Percentiles rank a stretch among this genome's conserved stretches.
These are phyloP conservation scores for Ramichloridium luteum DNA, from an alignment of 2,329 filamentous ascomycete species.

Conservation along the genomic window DNA sequence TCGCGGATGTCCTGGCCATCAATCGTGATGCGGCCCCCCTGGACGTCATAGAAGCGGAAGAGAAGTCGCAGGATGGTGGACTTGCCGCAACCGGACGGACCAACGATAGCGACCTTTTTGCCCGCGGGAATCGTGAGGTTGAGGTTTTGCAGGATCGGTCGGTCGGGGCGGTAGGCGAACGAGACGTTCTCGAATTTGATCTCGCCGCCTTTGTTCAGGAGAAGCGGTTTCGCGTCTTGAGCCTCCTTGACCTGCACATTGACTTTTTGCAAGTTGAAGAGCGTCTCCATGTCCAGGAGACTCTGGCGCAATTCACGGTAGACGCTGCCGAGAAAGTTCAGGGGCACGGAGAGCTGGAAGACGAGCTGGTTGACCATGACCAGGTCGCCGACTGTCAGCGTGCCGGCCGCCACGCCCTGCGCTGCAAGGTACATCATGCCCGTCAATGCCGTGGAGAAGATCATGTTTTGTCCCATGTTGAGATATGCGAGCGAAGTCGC, in stretches of 20 bases:
- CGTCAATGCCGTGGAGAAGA: conserved; percentile 87
- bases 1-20: conserved; percentile 86
- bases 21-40: conserved; percentile 73
- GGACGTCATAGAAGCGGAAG: conserved; percentile 89
- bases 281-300: conserved; percentile 92
- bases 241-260: conserved; percentile 76
- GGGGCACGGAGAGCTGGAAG: conserved; percentile 89
- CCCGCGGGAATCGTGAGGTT: conserved; percentile 84
- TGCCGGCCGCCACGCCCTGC: conserved; percentile 70
- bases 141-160: conserved; percentile 76
- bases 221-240: conserved; percentile 59
- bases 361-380: conserved; percentile 99
- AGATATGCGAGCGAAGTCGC: conserved; percentile 85
- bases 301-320: conserved; percentile 93
- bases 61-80: conserved; percentile 82
- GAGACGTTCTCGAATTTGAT: conserved; percentile 91
- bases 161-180: conserved; percentile 80
- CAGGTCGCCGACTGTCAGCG: conserved; percentile 81
- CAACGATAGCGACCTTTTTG: conserved; percentile 91
- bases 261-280: conserved; percentile 95
- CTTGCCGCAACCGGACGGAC: conserved; percentile 90
- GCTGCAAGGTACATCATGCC: conserved; percentile 98
- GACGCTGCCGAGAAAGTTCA: conserved; percentile 97
- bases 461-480: conserved; percentile 92
- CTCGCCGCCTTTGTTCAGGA: conserved; percentile 65